Evolutionary conservation across 169 alveolate species (phyloP).

Genomic region (Plasmodium relictum): DNA sequence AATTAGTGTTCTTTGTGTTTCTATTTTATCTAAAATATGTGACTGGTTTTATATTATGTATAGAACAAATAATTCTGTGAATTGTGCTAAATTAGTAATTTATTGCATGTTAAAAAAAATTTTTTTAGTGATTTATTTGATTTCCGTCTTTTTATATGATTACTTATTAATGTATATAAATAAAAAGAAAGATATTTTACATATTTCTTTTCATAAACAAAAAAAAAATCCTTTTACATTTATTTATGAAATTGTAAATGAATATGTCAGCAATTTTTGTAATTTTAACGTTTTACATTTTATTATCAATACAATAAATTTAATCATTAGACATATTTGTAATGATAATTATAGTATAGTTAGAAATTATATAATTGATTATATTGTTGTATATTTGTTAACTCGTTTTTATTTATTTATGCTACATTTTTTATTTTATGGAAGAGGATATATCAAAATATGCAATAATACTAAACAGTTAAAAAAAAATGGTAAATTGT

Average conservation of each 20-base stretch:
- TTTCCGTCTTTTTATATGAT: constrained; percentile 10
- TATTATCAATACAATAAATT: background rate
- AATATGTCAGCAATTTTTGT: too few relatives aligned
- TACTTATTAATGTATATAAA: background rate
- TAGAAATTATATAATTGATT: background rate
- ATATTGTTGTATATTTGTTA: background rate
- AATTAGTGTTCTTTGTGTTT: background rate
- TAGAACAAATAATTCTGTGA: background rate
- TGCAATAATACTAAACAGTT: background rate
- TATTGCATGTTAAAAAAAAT: background rate
- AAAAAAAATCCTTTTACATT: background rate
- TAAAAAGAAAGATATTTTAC: constrained; percentile 3
- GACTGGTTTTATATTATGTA: background rate
- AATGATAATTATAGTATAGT: background rate
- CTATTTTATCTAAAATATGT: background rate
- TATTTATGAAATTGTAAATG: too few relatives aligned
- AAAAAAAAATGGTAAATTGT: too few relatives aligned
- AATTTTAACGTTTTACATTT: background rate
- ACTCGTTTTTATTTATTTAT: background rate
- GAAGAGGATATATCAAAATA: background rate
- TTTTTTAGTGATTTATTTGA: constrained; percentile 33
- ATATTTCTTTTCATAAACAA: background rate
- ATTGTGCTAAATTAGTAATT: constrained; percentile 2
- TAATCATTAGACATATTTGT: background rate
- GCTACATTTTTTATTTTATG: background rate